phyloP scores from a whole-genome alignment of 768 basidiomycete genomes.

The Dioszegia aurantiaca region DNA sequence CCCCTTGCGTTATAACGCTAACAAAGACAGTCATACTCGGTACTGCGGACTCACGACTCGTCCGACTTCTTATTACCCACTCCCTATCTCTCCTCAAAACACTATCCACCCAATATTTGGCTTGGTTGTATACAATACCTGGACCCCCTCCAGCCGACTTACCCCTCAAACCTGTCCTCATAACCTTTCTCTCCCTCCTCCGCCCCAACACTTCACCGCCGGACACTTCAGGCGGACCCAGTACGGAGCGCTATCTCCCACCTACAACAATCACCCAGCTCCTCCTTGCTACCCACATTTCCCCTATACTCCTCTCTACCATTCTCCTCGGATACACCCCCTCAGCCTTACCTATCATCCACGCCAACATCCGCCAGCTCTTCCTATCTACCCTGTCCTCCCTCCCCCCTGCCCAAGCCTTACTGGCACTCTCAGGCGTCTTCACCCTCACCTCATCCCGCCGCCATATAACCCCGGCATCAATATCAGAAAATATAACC shows the following conservation, averaged over 20 bases:
- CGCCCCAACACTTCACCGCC: conserved; percentile 14
- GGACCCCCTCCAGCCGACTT: not conserved
- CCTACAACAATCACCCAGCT: conserved; percentile 29
- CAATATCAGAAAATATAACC: not conserved
- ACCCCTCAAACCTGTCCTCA: conserved; percentile 9
- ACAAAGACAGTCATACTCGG: conserved; percentile 29
- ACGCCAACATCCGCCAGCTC: conserved; percentile 14
- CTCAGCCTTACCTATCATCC: conserved; percentile 5
- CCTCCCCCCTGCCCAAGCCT: conserved; percentile 20
- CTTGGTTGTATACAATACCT: not conserved
- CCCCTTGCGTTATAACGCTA: not conserved
- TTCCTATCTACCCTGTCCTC: conserved; percentile 16
- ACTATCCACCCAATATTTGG: not conserved
- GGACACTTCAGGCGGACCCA: conserved; percentile 16
- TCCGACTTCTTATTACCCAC: conserved; percentile 23
- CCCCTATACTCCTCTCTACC: conserved; percentile 26
- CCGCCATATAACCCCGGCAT: not conserved
- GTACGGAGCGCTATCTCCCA: conserved; percentile 16
- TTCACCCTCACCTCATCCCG: not conserved
- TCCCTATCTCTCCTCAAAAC: conserved; percentile 16
- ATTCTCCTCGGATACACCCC: conserved; percentile 34
- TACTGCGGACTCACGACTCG: conserved; percentile 31
- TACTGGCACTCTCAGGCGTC: conserved; percentile 16
- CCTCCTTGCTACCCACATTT: conserved; percentile 21
- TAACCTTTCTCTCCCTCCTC: conserved; percentile 20